A percentile compares a stretch with the other conserved stretches of the same genome.
phyloP scores from a whole-genome alignment of 257 asterid species.

The Penstemon eatonii region DNA sequence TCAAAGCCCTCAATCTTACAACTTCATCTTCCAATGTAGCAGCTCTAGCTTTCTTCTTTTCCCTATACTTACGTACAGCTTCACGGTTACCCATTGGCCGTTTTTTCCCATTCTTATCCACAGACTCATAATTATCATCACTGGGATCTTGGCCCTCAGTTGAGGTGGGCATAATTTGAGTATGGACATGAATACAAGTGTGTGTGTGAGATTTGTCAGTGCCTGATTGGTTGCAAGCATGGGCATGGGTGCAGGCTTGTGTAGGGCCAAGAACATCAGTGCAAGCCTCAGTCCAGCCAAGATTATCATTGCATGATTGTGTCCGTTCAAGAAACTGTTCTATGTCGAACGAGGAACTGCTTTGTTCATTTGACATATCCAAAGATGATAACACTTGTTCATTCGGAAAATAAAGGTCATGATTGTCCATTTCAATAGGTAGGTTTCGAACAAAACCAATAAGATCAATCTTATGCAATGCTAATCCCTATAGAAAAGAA shows the following conservation, averaged over 20 bases:
- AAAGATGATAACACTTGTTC: slow-evolving; percentile 47
- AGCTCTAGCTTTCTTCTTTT: slow-evolving; percentile 85
- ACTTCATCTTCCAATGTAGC: slow-evolving; percentile 93
- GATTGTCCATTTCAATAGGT: slow-evolving; percentile 44
- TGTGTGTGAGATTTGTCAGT: slow-evolving; percentile 80
- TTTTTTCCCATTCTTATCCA: slow-evolving; percentile 59
- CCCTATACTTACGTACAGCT: slow-evolving; percentile 93
- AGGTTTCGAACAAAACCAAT: slow-evolving; percentile 19
- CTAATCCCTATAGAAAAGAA: no score
- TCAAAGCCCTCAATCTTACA: slow-evolving; percentile 65
- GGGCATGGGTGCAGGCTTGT: slow-evolving; percentile 85
- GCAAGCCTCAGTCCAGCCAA: slow-evolving; percentile 54
- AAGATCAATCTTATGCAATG: neutral
- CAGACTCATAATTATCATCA: slow-evolving; percentile 82
- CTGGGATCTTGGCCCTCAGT: slow-evolving; percentile 57
- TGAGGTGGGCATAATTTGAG: slow-evolving; percentile 69
- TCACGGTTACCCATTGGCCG: slow-evolving; percentile 85
- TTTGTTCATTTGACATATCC: slow-evolving; percentile 42
- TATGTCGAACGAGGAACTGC: slow-evolving; percentile 56
- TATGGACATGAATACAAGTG: slow-evolving; percentile 92
- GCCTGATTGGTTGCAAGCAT: slow-evolving; percentile 89
- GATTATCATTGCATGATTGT: slow-evolving; percentile 45
- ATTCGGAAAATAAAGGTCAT: slow-evolving; percentile 47
- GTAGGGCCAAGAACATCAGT: slow-evolving; percentile 53
- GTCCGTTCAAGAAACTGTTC: slow-evolving; percentile 48